Base-by-base conservation (phyloP, 139 green algal species). In the Zygnema circumcarinatum region DNA sequence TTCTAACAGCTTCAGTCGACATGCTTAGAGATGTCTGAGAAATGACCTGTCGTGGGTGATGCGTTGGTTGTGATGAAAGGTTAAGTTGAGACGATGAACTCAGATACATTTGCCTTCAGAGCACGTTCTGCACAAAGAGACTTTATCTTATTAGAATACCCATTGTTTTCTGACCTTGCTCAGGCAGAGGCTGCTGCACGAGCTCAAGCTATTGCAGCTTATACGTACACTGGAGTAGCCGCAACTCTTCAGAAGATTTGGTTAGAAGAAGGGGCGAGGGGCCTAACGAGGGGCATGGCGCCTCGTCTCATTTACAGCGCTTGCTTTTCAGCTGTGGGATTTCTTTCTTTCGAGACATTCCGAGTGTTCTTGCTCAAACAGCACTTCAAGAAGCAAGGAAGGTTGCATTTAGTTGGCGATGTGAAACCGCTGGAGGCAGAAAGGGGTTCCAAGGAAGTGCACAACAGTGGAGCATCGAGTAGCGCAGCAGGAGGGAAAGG, bases 271-370 rank as follows among this genome's bases (percentile, higher is more conserved):
- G 86, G 86, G 22, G 25, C 79, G 1, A 29, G 20, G 52, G 86
- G 86, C 25, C 32, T 90, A 3, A 83, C 29, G 41, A 31, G 79
- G 3, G 86, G 86, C 1, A 82, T 89, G 80, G 52, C 29, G 11
- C 86, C 86, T 39, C 62, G 86, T 7, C 7, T 90, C 2, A 2
- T 90, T 52, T 87, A 90, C 78, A 89, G 79, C 3, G 81, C 80
- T 3, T 67, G 31, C 39, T 90, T 90, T 68, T 56, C 53, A 31
- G 79, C 86, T 31, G 36, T 90, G 41, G 86, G 86, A 2, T 90
- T 90, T 36, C 84, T 87, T 1, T 74, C 86, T 29, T 90, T 89
- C 56, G 86, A 90, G 67, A 90, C 78, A 16, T 36, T 16, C 31
- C 78, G 78, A 33, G 21, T 76, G 42, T 85, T 85, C 16, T 67